These are phyloP conservation scores for Blastocrithidia nonstop DNA, from an alignment of 208 protist genomes.

Conservation along the genomic window DNA sequence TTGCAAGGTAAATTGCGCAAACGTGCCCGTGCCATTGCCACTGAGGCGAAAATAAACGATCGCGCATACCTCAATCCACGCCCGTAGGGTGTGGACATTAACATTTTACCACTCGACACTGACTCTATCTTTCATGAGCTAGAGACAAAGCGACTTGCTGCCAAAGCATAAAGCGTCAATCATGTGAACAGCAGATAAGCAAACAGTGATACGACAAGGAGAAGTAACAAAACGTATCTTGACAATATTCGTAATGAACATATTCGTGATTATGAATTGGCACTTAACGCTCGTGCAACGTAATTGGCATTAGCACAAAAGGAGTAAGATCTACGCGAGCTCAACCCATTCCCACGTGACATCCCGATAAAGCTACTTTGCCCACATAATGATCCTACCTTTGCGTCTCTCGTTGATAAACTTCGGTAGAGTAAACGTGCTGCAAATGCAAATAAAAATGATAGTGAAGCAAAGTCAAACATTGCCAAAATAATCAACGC, in stretches of 20 bases:
- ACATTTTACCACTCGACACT: slow-evolving; percentile 19
- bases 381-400: slow-evolving; percentile 32
- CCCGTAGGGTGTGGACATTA: slow-evolving; percentile 25
- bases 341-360: slow-evolving; percentile 27
- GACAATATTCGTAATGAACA: slow-evolving; percentile 6
- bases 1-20: slow-evolving; percentile 6
- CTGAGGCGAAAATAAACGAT: slow-evolving; percentile 18
- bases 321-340: slow-evolving; percentile 30
- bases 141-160: slow-evolving; percentile 31
- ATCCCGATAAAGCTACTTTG: slow-evolving; percentile 32
- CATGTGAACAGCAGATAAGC: slow-evolving; percentile 9
- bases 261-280: slow-evolving; percentile 23
- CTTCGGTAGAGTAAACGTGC: slow-evolving; percentile 31
- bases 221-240: slow-evolving; percentile 43
- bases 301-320: slow-evolving; percentile 39
- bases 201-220: slow-evolving; percentile 49
- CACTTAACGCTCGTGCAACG: slow-evolving; percentile 40
- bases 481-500: not conserved
- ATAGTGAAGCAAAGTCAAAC: not conserved
- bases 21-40: slow-evolving; percentile 13
- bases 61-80: slow-evolving; percentile 24
- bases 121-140: slow-evolving; percentile 23
- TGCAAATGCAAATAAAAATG: slow-evolving; percentile 24
- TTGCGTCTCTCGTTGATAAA: slow-evolving; percentile 16
- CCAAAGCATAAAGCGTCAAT: slow-evolving; percentile 12